Evolutionary conservation across 139 green algal genomes (phyloP).

Genomic region (Volvox africanus): DNA sequence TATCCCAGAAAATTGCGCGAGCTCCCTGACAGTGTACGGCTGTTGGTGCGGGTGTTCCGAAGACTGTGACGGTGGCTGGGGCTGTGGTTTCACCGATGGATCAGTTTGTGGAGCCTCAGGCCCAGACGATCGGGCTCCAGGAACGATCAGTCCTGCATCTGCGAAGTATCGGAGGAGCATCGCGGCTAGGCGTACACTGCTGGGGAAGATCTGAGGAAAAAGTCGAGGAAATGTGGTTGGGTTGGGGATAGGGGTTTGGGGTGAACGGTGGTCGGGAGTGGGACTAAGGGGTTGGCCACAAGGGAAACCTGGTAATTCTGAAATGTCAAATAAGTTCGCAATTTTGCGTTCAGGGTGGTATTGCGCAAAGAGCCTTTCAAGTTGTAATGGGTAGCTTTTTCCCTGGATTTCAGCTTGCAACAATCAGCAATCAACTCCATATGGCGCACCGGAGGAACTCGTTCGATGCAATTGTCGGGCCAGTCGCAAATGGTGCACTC

Average conservation of each 20-base stretch:
- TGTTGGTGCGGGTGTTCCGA: background rate
- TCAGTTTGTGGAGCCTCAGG: background rate
- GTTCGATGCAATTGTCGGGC: background rate
- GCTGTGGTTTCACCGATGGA: background rate
- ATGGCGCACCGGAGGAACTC: background rate
- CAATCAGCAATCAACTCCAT: too few species aligned
- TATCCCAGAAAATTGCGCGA: too few species aligned
- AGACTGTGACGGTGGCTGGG: background rate
- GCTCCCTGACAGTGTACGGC: too few species aligned
- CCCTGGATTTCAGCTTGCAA: background rate
- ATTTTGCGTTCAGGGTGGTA: background rate
- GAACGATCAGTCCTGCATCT: background rate
- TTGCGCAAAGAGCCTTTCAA: background rate
- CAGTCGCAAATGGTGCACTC: background rate
- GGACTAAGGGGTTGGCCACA: background rate
- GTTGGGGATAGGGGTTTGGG: background rate
- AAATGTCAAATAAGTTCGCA: background rate
- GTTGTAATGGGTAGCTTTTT: background rate
- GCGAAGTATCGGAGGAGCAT: background rate
- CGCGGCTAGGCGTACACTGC: background rate
- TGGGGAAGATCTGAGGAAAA: background rate
- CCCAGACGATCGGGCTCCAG: background rate
- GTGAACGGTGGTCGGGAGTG: background rate
- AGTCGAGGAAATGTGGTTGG: background rate
- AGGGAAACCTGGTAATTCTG: background rate